A percentile compares a stretch with the other conserved stretches of the same genome.
These are phyloP conservation scores for Cruciata laevipes DNA, from an alignment of 257 asterid genomes.

Conservation along the genomic window DNA sequence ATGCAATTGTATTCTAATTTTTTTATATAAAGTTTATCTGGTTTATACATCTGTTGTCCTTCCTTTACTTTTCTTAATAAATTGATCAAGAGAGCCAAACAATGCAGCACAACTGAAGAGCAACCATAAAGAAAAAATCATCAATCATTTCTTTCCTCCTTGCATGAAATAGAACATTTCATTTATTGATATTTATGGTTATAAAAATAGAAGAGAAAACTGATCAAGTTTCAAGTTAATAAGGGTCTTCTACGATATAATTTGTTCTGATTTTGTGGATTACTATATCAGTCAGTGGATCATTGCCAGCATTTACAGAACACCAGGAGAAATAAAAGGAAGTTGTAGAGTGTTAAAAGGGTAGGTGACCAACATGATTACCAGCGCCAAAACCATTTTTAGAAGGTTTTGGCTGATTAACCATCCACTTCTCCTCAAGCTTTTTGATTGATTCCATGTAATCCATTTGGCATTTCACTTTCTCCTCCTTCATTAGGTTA, in stretches of 20 bases:
- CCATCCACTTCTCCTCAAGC: constrained; percentile 92
- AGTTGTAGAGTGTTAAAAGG: not conserved
- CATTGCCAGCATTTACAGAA: not conserved
- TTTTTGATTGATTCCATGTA: constrained; percentile 92
- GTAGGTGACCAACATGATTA: constrained; percentile 1
- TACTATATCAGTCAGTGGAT: not conserved
- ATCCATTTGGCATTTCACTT: constrained; percentile 94
- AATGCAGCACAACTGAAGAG: not conserved
- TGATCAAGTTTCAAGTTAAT: not conserved
- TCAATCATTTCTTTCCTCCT: not conserved
- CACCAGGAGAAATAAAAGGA: not conserved
- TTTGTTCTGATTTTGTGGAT: not conserved
- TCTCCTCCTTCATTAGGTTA: constrained; percentile 64
- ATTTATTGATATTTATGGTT: no score
- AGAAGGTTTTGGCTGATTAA: constrained; percentile 64
- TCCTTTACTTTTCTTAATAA: not conserved
- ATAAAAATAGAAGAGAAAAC: not conserved
- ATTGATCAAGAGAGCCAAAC: not conserved
- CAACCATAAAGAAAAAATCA: not conserved
- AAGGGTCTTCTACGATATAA: not conserved
- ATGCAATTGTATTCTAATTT: not conserved
- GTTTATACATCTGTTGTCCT: not conserved
- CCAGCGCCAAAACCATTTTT: constrained; percentile 33
- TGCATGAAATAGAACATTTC: not conserved
- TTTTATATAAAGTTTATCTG: not conserved